Evolutionary conservation across 352 stramenopile species (phyloP).

Genomic region (Nothophytophthora sp.): DNA sequence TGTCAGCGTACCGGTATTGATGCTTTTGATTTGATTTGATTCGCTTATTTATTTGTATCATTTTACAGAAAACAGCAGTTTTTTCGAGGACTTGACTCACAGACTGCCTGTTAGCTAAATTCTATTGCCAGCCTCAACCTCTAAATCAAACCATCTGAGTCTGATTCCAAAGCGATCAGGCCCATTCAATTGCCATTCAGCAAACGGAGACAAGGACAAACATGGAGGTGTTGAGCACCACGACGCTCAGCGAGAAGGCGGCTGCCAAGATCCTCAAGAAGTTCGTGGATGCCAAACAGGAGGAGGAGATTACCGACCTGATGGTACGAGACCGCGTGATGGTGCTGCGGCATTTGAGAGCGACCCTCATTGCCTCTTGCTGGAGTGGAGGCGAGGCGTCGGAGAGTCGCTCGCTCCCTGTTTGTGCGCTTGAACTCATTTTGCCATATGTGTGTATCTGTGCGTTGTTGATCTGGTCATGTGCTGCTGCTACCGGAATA

Average conservation of each 20-base stretch:
- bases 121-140: too few relatives aligned
- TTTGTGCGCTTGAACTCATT: neutral
- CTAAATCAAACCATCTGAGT: too few relatives aligned
- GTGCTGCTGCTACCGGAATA: conserved; percentile 11
- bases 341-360: neutral
- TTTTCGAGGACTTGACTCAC: too few relatives aligned
- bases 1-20: too few relatives aligned
- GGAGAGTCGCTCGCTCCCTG: neutral
- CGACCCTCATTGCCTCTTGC: neutral
- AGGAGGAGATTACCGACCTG: conserved; percentile 63
- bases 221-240: conserved; percentile 76
- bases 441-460: neutral
- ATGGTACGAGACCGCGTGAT: conserved; percentile 40
- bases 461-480: conserved; percentile 6
- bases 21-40: neutral
- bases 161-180: neutral
- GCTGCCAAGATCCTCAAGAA: conserved; percentile 80
- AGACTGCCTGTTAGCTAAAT: too few relatives aligned
- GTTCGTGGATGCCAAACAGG: conserved; percentile 68
- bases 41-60: conserved; percentile 1
- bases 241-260: conserved; percentile 56
- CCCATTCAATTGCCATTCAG: neutral
- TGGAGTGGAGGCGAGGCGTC: neutral
- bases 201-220: neutral
- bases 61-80: too few relatives aligned